Evolutionary conservation across 1,284 basidiomycete species (phyloP).

Genomic region (Takashimella tepidaria): DNA sequence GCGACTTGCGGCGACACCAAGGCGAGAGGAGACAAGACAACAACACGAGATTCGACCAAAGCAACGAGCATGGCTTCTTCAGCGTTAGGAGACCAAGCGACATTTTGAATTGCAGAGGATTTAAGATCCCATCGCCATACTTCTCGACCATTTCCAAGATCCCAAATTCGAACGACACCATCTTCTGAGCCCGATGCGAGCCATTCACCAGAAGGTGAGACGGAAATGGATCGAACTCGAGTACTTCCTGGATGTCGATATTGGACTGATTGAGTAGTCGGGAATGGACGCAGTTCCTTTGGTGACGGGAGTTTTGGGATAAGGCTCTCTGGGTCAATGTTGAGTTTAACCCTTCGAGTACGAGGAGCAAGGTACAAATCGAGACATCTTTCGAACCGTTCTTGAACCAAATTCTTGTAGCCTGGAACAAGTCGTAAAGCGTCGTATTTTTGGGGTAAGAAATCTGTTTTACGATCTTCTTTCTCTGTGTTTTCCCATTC

Average conservation of each 20-base stretch:
- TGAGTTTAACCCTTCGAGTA: conserved; percentile 77
- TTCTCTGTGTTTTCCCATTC: conserved; percentile 81
- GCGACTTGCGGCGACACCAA: conserved; percentile 58
- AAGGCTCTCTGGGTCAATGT: conserved; percentile 83
- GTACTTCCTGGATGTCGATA: conserved; percentile 59
- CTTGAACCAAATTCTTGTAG: conserved; percentile 86
- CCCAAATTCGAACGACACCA: conserved; percentile 86
- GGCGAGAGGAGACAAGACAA: conserved; percentile 77
- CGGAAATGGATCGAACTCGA: conserved; percentile 68
- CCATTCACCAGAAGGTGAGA: conserved; percentile 89
- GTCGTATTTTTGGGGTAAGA: conserved; percentile 80
- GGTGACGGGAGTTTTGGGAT: conserved; percentile 96
- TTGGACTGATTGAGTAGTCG: conserved; percentile 70
- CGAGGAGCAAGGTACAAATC: conserved; percentile 97
- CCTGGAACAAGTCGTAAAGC: conserved; percentile 86
- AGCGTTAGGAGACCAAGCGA: conserved; percentile 90
- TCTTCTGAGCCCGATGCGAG: conserved; percentile 86
- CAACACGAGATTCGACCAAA: conserved; percentile 57
- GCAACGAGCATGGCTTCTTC: conserved; percentile 55
- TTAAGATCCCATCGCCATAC: conserved; percentile 83
- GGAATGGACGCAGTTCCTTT: conserved; percentile 89
- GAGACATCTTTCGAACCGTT: conserved; percentile 89
- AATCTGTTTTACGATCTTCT: conserved; percentile 87
- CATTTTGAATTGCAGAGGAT: conserved; percentile 66
- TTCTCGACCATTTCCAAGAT: conserved; percentile 85